Conservation (phyloP, 2,329 filamentous ascomycete species). For the Coleophoma crateriformis region DNA sequence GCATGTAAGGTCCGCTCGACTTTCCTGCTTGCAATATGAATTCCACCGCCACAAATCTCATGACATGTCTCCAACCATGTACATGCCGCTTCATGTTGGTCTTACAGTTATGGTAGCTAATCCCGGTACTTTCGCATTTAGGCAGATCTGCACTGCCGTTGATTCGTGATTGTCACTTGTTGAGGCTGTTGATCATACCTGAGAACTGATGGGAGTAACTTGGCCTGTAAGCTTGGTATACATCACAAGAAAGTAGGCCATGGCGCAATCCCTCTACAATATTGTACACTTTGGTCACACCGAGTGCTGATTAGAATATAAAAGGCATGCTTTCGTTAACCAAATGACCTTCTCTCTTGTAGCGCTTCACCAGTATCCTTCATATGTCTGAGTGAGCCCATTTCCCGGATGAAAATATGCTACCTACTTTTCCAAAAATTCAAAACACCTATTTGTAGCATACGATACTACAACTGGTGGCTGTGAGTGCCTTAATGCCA, state of each 20-base stretch:
- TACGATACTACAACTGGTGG: conserved; percentile 44
- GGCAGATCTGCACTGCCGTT: not conserved
- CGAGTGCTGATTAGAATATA: no score
- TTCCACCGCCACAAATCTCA: no score
- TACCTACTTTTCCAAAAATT: conserved; percentile 9
- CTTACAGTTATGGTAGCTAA: no score
- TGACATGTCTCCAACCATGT: no score
- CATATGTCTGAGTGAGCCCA: conserved; percentile 2
- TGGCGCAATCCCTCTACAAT: no score
- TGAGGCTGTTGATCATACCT: not conserved
- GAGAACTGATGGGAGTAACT: not conserved
- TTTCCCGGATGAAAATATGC: conserved; percentile 4
- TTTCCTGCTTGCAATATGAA: no score
- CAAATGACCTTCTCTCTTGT: no score
- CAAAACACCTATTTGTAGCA: conserved; percentile 16
- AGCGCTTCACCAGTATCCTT: not conserved
- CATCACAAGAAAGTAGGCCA: not conserved
- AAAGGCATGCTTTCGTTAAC: no score
- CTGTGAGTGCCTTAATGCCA: conserved; percentile 29
- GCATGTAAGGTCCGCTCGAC: no score
- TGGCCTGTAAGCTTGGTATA: not conserved
- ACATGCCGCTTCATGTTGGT: no score
- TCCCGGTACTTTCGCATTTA: not conserved
- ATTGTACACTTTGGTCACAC: no score
- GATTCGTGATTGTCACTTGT: no score